Evolutionary conservation across 2,329 filamentous ascomycete species (phyloP), one percentile per base, ranked within the genome.

Genomic region (Trichoderma atroviride): DNA sequence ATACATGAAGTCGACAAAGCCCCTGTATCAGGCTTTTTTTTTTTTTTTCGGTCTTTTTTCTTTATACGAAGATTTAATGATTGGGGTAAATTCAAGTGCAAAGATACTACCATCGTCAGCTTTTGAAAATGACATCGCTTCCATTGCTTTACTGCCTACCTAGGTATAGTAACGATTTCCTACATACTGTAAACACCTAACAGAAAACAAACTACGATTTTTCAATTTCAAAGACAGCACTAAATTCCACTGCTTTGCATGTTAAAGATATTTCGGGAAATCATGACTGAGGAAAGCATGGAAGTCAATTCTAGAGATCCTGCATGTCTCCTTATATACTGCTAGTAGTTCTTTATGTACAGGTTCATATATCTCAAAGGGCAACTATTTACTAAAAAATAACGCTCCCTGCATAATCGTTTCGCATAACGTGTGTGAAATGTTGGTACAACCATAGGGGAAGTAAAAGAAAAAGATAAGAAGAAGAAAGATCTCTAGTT

Each of bases 401-500:
- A 24, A 19, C 24, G 60, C 61, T 43, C 50, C 24, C n/a, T 29
- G 16, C 10, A 56, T 10, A 56, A 35, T 24, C 27, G 24, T 47
- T 24, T 53, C n/a, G n/a, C 13, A 24, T 24, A 29, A 33, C 7
- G 29, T 11, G 29, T 11, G 13, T 9, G 43, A 24, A 5, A 24
- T 33, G 13, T 57, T 14, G 11, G 5, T 27, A 40, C 14, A 57
- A 37, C 24, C 16, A 4, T 24, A 14, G 13, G 11, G 13, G 33
- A 35, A 35, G 33, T 35, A 35, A 35, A 35, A 14, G 1, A 14
- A 7, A 35, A 35, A 35, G 2, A 35, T 11, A 47, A 65, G 40
- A 43, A 43, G 56, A 65, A 33, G 9, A 10, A 43, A 24, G 37
- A 7, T 13, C 7, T 40, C 69, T 73, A 77, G 29, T 61, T 60